These are phyloP conservation scores for Exophiala sp. DNA, from an alignment of 2,329 filamentous ascomycete species.

Conservation along the genomic window DNA sequence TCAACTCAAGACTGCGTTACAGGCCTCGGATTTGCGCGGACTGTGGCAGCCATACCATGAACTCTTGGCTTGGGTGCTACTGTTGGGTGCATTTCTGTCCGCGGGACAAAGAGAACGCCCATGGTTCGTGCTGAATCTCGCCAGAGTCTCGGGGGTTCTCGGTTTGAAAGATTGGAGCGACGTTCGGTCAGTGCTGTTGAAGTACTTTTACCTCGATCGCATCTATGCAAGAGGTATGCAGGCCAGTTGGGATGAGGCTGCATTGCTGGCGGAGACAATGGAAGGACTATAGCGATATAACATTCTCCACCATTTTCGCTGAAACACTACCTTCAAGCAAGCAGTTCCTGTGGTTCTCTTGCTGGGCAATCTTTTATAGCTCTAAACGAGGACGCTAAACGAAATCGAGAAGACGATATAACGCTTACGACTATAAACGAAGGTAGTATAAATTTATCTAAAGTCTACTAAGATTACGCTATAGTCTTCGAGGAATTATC, in stretches of 20 bases:
- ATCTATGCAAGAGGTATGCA: slow-evolving; percentile 15
- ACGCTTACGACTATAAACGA: too few species aligned
- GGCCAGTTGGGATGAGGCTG: slow-evolving; percentile 15
- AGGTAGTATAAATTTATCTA: too few species aligned
- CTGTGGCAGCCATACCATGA: slow-evolving; percentile 12
- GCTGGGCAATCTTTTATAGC: too few species aligned
- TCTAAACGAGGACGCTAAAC: too few species aligned
- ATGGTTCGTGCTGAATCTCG: slow-evolving; percentile 15
- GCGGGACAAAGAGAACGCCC: slow-evolving; percentile 14
- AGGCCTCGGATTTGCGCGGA: slow-evolving; percentile 10
- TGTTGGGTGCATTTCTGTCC: slow-evolving; percentile 14
- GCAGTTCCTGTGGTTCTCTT: too few species aligned
- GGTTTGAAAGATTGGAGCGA: slow-evolving; percentile 5
- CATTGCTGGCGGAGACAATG: slow-evolving; percentile 12
- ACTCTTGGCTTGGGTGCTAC: slow-evolving; percentile 10
- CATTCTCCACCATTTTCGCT: background rate
- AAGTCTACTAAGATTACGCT: too few species aligned
- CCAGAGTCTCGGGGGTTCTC: slow-evolving; percentile 11
- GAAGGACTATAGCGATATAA: background rate
- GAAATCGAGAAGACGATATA: too few species aligned
- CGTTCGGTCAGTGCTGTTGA: slow-evolving; percentile 6
- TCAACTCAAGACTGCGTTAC: slow-evolving; percentile 13
- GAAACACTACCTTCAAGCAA: too few species aligned
- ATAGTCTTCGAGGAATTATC: too few species aligned
- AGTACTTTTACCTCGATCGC: slow-evolving; percentile 16